These are phyloP conservation scores for Verticillium albo-atrum DNA, from an alignment of 2,329 filamentous ascomycete genomes.

Conservation along the genomic window DNA sequence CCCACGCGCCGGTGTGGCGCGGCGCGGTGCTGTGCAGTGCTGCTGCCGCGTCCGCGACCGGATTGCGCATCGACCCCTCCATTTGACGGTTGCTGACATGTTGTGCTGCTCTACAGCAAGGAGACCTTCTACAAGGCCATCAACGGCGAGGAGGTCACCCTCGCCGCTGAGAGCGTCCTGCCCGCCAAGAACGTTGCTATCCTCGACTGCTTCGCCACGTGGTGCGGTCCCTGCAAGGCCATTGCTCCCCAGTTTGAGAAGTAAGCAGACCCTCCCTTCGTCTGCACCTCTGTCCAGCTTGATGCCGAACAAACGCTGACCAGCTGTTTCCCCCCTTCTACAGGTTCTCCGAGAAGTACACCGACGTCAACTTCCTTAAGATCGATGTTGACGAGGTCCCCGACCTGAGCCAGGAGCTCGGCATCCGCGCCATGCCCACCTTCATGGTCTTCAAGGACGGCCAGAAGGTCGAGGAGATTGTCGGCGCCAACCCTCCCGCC, in stretches of 20 bases:
- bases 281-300: background rate
- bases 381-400: conserved; percentile 82
- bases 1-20: background rate
- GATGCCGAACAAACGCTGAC: background rate
- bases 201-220: conserved; percentile 82
- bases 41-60: background rate
- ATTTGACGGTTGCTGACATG: background rate
- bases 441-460: conserved; percentile 83
- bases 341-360: conserved; percentile 48
- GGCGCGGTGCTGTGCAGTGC: too few species aligned
- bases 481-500: conserved; percentile 75
- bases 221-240: conserved; percentile 94
- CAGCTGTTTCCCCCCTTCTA: conserved; percentile 20
- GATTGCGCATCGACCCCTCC: background rate
- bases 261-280: conserved; percentile 14
- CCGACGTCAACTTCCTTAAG: conserved; percentile 74
- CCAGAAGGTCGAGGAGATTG: conserved; percentile 65
- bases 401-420: conserved; percentile 71
- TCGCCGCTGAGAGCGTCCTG: conserved; percentile 9
- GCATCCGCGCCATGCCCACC: conserved; percentile 87
- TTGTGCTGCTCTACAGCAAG: conserved; percentile 38
- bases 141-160: conserved; percentile 17
- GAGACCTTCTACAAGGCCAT: conserved; percentile 54
- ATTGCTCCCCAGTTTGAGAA: conserved; percentile 59
- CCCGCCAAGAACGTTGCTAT: conserved; percentile 57